Evolutionary conservation across 352 stramenopile species (phyloP), one percentile per base, ranked within the genome.

Genomic region (Phytophthora syringae): DNA sequence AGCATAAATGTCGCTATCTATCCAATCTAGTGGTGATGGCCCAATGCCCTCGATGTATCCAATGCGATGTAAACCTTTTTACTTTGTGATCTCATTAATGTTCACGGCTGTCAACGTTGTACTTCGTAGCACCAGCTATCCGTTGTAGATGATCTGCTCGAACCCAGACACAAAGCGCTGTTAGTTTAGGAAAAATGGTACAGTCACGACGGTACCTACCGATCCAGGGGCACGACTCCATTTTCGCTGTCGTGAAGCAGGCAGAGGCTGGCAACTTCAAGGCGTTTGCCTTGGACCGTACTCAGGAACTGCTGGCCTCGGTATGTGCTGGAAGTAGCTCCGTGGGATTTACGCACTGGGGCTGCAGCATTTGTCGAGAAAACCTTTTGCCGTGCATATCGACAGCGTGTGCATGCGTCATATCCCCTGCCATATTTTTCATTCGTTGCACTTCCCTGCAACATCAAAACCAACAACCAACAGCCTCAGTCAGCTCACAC

Each of bases 191-290:
- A 21, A 24, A 18, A 47, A n/a, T 4, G 3, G 25, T 7, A 47
- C 20, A 25, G 3, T n/a, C 4, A 22, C 30, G 32, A 7, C 20
- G 39, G 21, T n/a, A 2, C 54, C 13, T 64, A 92, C 71, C 45
- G 83, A 79, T 70, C 76, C 80, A 47, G 79, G 68, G 1, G 83
- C 3, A 82, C 53, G 1, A 63, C 43, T 27, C 79, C 79, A 36
- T 79, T 67, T 60, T 93, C 84, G 15, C 59, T 53, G 58, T 90
- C 77, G 62, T 93, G 84, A 34, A 91, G 71, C 15, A 70, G 52
- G 55, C 82, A 93, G 18, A 93, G 74, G 49, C 79, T 90, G 18
- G 78, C 70, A 68, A 93, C 82, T 70, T 91, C 73, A 16, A 93
- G 79, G 0, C 84, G 82, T 43, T 86, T 87, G 44, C 82, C 84